A percentile compares a stretch with the other conserved stretches of the same genome.
Evolutionary conservation across 352 stramenopile genomes (phyloP).

Genomic region (Elongisporangium senticosum): DNA sequence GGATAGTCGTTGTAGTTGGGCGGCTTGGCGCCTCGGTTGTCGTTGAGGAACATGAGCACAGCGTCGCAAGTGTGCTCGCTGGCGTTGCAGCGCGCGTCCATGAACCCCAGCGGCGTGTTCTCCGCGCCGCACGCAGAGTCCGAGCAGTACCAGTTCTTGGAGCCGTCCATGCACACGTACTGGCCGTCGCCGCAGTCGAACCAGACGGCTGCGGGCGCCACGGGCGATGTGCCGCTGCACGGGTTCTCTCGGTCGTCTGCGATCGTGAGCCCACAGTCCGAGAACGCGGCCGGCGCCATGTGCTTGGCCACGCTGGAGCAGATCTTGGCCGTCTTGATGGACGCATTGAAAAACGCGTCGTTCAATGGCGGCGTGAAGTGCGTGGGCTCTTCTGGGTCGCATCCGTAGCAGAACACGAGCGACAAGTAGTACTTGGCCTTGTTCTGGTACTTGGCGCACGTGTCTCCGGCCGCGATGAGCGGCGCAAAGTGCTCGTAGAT

Average conservation of each 20-base stretch:
- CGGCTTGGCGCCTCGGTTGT: conserved; percentile 73
- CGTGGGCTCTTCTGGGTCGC: conserved; percentile 31
- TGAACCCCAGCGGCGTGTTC: conserved; percentile 50
- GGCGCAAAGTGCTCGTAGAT: conserved; percentile 51
- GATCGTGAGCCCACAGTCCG: conserved; percentile 58
- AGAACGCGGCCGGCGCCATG: conserved; percentile 43
- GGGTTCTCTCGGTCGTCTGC: conserved; percentile 47
- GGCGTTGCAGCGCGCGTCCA: conserved; percentile 49
- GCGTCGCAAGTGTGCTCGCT: conserved; percentile 49
- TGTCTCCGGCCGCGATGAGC: conserved; percentile 54
- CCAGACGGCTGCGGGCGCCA: conserved; percentile 54
- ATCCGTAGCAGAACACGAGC: conserved; percentile 36
- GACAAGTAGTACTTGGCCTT: conserved; percentile 49
- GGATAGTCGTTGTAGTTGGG: conserved; percentile 60
- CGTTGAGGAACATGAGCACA: conserved; percentile 67
- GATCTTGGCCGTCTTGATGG: conserved; percentile 56
- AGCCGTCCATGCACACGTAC: conserved; percentile 40
- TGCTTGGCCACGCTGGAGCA: conserved; percentile 42
- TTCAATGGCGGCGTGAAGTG: conserved; percentile 42
- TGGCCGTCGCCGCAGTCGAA: conserved; percentile 48
- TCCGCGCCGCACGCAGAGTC: conserved; percentile 27
- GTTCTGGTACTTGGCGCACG: conserved; percentile 72
- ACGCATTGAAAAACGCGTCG: conserved; percentile 45
- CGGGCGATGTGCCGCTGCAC: conserved; percentile 56
- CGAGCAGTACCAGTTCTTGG: conserved; percentile 53